Conservation (phyloP, 306 rosid genomes). For the Fagus sylvatica region DNA sequence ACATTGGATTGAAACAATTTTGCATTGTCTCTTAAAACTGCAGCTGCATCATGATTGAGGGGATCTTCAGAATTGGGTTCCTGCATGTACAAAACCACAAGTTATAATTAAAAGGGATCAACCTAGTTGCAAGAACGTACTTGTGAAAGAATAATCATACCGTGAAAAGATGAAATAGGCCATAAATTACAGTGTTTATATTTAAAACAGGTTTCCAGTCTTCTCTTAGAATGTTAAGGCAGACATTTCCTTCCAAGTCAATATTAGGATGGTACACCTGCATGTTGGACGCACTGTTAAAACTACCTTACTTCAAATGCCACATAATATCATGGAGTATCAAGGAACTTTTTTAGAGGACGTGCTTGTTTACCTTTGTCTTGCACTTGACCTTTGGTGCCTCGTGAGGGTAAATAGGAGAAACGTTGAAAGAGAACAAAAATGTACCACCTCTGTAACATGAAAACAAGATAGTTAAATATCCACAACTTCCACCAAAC, state of each 20-base stretch:
- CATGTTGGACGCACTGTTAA: conserved; percentile 1
- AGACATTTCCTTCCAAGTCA: conserved; percentile 70
- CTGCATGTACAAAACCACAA: conserved; percentile 23
- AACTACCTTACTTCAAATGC: neutral
- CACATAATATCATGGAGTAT: neutral
- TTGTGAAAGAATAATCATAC: conserved; percentile 24
- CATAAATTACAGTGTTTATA: conserved; percentile 52
- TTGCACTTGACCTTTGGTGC: conserved; percentile 69
- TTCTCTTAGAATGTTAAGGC: conserved; percentile 61
- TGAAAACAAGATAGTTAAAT: neutral
- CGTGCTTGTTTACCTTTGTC: conserved; percentile 47
- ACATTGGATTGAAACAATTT: conserved; percentile 57
- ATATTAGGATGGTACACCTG: conserved; percentile 74
- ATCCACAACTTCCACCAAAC: neutral
- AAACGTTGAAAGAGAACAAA: conserved; percentile 54
- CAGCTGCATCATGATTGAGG: conserved; percentile 59
- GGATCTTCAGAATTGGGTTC: conserved; percentile 56
- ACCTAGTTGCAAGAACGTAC: neutral
- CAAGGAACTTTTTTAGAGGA: neutral
- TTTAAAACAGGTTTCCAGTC: conserved; percentile 64
- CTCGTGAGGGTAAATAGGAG: conserved; percentile 60
- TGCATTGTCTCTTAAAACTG: conserved; percentile 52
- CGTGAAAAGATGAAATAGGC: conserved; percentile 56
- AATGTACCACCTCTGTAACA: conserved; percentile 52
- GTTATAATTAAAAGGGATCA: neutral